phyloP scores from a whole-genome alignment of 2,329 filamentous ascomycete genomes.

The Calonectria montana region DNA sequence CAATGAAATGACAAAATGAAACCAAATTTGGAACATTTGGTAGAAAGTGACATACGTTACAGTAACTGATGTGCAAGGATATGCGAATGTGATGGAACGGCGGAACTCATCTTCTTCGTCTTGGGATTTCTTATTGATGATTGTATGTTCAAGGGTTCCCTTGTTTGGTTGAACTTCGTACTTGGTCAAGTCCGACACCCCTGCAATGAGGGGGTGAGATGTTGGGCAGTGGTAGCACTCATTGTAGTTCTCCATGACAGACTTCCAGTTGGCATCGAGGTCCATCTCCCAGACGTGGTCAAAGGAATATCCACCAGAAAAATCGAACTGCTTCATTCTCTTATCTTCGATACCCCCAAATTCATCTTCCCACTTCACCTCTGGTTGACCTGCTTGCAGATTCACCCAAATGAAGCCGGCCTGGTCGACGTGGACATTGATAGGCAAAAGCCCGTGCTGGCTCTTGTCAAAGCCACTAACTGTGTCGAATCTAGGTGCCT shows the following conservation, averaged over 20 bases:
- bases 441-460: constrained; percentile 64
- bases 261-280: constrained; percentile 69
- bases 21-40: not conserved
- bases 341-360: constrained; percentile 60
- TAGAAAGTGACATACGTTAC: constrained; percentile 53
- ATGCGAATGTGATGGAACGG: constrained; percentile 59
- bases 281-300: constrained; percentile 69
- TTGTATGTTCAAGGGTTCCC: constrained; percentile 59
- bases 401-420: constrained; percentile 71
- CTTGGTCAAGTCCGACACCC: constrained; percentile 64
- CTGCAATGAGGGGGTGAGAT: constrained; percentile 66
- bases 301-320: constrained; percentile 61
- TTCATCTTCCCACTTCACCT: constrained; percentile 62
- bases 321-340: constrained; percentile 57
- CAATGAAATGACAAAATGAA: not conserved
- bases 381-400: constrained; percentile 58
- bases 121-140: constrained; percentile 56
- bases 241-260: constrained; percentile 71
- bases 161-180: constrained; percentile 62
- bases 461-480: constrained; percentile 65
- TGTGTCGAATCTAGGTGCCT: constrained; percentile 69
- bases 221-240: constrained; percentile 72
- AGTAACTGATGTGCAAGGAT: constrained; percentile 61
- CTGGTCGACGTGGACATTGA: constrained; percentile 63
- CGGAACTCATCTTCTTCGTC: constrained; percentile 58